A percentile compares a stretch with the other conserved stretches of the same genome.
Evolutionary conservation across 176 grass and related monocot species (phyloP).

Genomic region (Triticum timopheevii): DNA sequence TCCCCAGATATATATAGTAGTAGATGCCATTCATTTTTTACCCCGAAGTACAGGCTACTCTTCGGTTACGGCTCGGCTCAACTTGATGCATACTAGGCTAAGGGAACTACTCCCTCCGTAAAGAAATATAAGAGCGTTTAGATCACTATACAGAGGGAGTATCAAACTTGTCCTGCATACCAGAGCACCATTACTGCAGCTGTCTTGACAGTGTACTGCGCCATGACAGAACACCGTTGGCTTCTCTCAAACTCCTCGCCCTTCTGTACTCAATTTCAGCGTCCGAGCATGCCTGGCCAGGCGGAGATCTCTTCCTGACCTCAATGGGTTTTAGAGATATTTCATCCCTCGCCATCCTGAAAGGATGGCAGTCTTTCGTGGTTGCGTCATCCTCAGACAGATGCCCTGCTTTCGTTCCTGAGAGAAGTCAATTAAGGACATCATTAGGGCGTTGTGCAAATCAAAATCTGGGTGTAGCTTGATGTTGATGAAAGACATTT

Average conservation of each 20-base stretch:
- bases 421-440: background rate
- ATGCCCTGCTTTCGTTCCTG: constrained; percentile 44
- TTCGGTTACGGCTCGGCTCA: constrained; percentile 27
- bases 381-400: constrained; percentile 14
- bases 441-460: background rate
- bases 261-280: constrained; percentile 93
- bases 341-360: constrained; percentile 47
- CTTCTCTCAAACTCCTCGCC: constrained; percentile 96
- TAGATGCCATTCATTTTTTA: too few relatives aligned
- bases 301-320: constrained; percentile 57
- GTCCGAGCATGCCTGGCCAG: constrained; percentile 77
- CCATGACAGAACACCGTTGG: constrained; percentile 59
- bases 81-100: constrained; percentile 40
- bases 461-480: constrained; percentile 5
- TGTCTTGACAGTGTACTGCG: constrained; percentile 70
- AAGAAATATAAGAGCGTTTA: too few relatives aligned
- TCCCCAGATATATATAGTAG: constrained; percentile 33
- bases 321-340: constrained; percentile 60
- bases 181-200: constrained; percentile 45
- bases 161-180: constrained; percentile 44
- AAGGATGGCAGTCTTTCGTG: constrained; percentile 57
- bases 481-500: background rate
- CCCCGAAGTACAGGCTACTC: constrained; percentile 25
- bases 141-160: too few relatives aligned
- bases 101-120: background rate